Conservation (phyloP, 1,284 basidiomycete genomes). For the Serendipita sp. region DNA sequence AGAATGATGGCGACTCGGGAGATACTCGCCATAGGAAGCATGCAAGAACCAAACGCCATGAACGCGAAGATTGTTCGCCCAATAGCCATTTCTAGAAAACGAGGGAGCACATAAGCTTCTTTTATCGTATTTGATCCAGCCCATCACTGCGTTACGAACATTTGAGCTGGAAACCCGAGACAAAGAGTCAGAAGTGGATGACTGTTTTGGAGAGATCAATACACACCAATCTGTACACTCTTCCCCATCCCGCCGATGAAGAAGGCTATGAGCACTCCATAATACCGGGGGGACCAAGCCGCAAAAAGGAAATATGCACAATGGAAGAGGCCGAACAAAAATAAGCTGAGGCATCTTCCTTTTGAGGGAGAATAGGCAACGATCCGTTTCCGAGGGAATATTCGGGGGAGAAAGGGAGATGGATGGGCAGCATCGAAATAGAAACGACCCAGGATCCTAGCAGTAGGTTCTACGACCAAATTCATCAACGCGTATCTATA, state of each 20-base stretch:
- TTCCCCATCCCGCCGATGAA: slow-evolving; percentile 33
- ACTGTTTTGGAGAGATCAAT: neutral
- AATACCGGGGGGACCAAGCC: slow-evolving; percentile 10
- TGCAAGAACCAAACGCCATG: slow-evolving; percentile 19
- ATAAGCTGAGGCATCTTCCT: slow-evolving; percentile 28
- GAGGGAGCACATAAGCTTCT: neutral
- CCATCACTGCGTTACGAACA: neutral
- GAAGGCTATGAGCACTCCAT: slow-evolving; percentile 33
- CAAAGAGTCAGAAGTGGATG: neutral
- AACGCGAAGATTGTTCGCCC: slow-evolving; percentile 34
- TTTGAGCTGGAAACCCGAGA: neutral
- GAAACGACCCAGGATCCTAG: slow-evolving; percentile 29
- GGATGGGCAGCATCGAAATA: slow-evolving; percentile 16
- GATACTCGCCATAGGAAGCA: neutral
- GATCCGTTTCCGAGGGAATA: slow-evolving; percentile 10
- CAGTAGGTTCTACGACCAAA: slow-evolving; percentile 30
- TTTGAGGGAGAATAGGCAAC: slow-evolving; percentile 30
- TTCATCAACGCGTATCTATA: slow-evolving; percentile 34
- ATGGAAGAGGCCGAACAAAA: slow-evolving; percentile 28
- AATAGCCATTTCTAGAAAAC: slow-evolving; percentile 15
- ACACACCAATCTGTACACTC: slow-evolving; percentile 31
- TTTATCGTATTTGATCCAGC: too few species aligned
- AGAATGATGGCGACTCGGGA: neutral
- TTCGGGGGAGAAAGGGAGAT: slow-evolving; percentile 16
- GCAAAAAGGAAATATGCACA: slow-evolving; percentile 31